Base-by-base conservation (phyloP, 2,329 filamentous ascomycete species). In the Helotiales sp. region DNA sequence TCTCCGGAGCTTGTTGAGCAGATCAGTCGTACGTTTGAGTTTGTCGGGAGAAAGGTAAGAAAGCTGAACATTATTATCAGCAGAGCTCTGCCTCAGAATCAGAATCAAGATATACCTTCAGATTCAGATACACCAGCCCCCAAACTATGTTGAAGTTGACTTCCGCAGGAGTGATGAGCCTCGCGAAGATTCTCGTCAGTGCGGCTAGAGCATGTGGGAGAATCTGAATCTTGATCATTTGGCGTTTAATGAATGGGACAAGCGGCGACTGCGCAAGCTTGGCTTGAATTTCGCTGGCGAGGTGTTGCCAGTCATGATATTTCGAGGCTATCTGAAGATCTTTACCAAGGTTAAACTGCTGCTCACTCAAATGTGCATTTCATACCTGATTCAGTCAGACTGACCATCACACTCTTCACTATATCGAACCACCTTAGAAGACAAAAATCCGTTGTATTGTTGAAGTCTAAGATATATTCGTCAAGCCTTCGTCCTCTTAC, bases 81-180 rank as follows among this genome's bases (percentile, higher is more conserved):
- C 15, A 46, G 4, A n/a, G n/a, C n/a, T n/a, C n/a, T n/a, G n/a
- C n/a, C n/a, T n/a, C 13, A 17, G 15, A 12, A 29, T 27, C 17
- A 19, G 15, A 19, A 12, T 33, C 10, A 2, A 9, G 7, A 36
- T 19, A 5, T 53, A 56, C 63, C 54, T 63, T 60, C 5, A 63
- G 17, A 38, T 65, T 65, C 13, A 65, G 48, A 29, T 55, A 22
- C 10, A 63, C n/a, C 13, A 65, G 30, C 1, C 61, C 63, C 63
- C 63, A 65, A 3, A 65, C 17, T 6, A 63, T 12, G 31, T 51
- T 52, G 29, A 59, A 57, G 31, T 62, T 38, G 9, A 40, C 36
- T 42, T 54, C 47, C 27, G 36, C 42, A 25, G 58, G 63, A n/a
- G 31, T 22, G 9, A 58, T 52, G 17, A 44, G 27, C 17, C 13